Evolutionary conservation across 2,329 filamentous ascomycete species (phyloP), one percentile per base, ranked within the genome.

Genomic region (Mycogone perniciosa): DNA sequence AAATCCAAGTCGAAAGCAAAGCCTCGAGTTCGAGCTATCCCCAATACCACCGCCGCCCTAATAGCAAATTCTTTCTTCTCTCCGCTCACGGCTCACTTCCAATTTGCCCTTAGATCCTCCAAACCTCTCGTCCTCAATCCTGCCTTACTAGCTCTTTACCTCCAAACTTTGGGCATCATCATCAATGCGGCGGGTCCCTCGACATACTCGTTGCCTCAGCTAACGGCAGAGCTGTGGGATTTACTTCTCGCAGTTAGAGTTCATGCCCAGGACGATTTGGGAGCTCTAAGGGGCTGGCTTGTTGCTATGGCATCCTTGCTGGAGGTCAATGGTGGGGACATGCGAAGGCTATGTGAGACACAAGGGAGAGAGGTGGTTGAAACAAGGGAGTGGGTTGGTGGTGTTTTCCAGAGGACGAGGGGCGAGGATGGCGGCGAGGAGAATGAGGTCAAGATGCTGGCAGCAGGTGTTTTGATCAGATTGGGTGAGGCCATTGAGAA

Each of bases 141-240:
- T 0, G 80, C 87, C 53, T 76, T 96, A 5, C 79, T 97, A 0
- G 77, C 84, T 0, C 79, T 90, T 7, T 93, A 89, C 65, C 72
- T 97, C 33, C 91, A 95, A 66, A 99, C 93, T 0, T 75, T 97
- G 0, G 86, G 86, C 1, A 74, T 99, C 6, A 73, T 96, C 33
- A 71, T 97, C 42, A 86, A 96, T 58, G 88, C 92, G 0, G 81
- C 88, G 0, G 93, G 93, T 0, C 88, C 91, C 0, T 83, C 85
- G 48, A 91, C 88, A 0, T 74, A 91, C 0, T 76, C 81, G 1
- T 77, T 97, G 0, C 82, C 86, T 1, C 82, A 89, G 50, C 84
- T 96, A 75, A 96, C 90, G 1, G 75, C 82, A 7, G 89, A 96
- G 67, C 80, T 95, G 13, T 91, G 91, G 81, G 80, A 86, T 42